Base-by-base conservation (phyloP, 2,329 filamentous ascomycete species). In the Leptosphaerulina australis region DNA sequence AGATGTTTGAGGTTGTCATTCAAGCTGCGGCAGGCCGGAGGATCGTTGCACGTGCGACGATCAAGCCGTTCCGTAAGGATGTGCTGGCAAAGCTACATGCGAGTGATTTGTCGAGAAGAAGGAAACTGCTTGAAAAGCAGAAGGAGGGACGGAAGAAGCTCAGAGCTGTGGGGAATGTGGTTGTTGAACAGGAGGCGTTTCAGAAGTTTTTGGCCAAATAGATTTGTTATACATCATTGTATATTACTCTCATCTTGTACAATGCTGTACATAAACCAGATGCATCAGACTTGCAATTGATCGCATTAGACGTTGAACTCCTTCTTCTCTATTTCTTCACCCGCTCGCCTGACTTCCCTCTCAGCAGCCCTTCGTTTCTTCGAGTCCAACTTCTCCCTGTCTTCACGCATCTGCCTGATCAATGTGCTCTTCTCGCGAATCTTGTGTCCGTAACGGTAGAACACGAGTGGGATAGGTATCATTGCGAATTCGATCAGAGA, bases 1-100 rank as follows among this genome's bases (percentile, higher is more conserved):
- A 99, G 73, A 94, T 97, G 86, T 99, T 96, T 67, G 94, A 99
- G 76, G 85, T 99, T 17, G 80, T 97, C 47, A 97, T 99, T 57
- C 94, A 99, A 74, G 93, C 94, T 3, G 87, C 89, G 0, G 88
- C 89, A 0, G 93, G 92, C 3, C 86, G 84, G 61, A 84, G 87
- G 40, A 87, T 99, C 41, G 83, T 99, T 3, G 94, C 94, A 0
- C 81, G 94, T 67, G 94, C 97, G 71, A 97, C 92, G 0, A 87
- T 99, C 70, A 97, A 97, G 77, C 91, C 94, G 0, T 99, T 96
- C 74, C 82, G 94, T 36, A 99, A 99, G 73, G 94, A 99, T 64
- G 94, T 99, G 2, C 76, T 96, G 48, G 87, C 88, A 6, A 97
- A 97, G 75, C 78, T 99, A 47, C 95, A 99, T 69, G 94, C 94